Evolutionary conservation across 176 grass and related monocot species (phyloP).

Genomic region (Luzula sylvatica): DNA sequence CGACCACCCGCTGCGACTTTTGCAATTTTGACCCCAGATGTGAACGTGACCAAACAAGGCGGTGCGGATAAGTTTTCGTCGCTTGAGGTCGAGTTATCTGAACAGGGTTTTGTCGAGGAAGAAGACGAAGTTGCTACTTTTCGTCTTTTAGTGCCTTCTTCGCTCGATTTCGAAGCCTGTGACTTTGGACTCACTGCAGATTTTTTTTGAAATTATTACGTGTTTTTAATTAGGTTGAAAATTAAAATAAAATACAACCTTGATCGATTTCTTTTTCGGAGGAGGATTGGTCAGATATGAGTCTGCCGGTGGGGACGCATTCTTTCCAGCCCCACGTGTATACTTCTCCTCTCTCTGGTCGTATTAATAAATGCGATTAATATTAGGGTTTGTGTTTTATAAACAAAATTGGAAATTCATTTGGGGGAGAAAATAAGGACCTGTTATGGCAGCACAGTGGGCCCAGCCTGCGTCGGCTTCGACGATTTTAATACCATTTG

Average conservation of each 20-base stretch:
- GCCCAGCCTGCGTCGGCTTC: constrained; percentile 91
- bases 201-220: constrained; percentile 17
- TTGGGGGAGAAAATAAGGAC: too few relatives aligned
- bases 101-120: constrained; percentile 59
- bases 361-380: constrained; percentile 16
- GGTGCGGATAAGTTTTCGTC: constrained; percentile 86
- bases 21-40: constrained; percentile 55
- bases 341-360: constrained; percentile 71
- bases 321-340: constrained; percentile 99
- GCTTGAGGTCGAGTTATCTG: constrained; percentile 71
- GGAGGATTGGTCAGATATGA: constrained; percentile 42
- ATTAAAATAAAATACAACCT: constrained; percentile 32
- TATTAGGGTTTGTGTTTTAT: not conserved
- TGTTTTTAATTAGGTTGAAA: too few relatives aligned
- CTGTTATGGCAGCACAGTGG: constrained; percentile 84
- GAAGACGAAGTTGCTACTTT: constrained; percentile 43
- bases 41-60: constrained; percentile 82
- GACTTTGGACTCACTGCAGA: constrained; percentile 91
- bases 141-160: constrained; percentile 77
- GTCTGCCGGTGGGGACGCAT: constrained; percentile 80
- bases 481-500: constrained; percentile 49
- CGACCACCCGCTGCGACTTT: constrained; percentile 93
- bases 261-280: constrained; percentile 74
- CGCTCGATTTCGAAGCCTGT: constrained; percentile 58
- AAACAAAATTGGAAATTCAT: not conserved